phyloP scores from a whole-genome alignment of 1,139 yeast genomes.

The Taiozyma onychis region DNA sequence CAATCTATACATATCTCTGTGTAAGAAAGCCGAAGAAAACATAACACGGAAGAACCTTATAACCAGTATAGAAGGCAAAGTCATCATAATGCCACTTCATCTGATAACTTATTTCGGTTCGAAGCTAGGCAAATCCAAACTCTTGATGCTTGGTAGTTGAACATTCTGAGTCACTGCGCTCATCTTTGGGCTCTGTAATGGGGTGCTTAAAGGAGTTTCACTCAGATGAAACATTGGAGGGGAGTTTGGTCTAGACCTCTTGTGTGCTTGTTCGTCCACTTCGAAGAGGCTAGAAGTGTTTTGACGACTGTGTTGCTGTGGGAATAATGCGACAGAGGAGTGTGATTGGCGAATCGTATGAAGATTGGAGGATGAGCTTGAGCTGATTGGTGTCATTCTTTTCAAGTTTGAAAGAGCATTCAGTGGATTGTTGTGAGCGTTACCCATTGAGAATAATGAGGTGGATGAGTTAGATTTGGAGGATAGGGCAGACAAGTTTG shows the following conservation, averaged over 20 bases:
- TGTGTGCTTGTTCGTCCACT: conserved; percentile 8
- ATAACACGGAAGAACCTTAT: background rate
- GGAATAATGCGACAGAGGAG: conserved; percentile 9
- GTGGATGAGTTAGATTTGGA: conserved; percentile 23
- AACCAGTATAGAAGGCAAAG: background rate
- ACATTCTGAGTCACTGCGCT: conserved; percentile 13
- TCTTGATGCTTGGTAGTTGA: conserved; percentile 21
- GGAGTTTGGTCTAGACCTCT: conserved; percentile 24
- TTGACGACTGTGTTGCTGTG: background rate
- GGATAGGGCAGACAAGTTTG: conserved; percentile 18
- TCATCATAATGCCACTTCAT: background rate
- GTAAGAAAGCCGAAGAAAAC: background rate
- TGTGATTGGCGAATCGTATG: conserved; percentile 10
- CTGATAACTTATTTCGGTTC: conserved; percentile 1
- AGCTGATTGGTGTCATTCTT: conserved; percentile 31
- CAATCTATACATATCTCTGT: background rate
- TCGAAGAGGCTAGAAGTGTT: background rate
- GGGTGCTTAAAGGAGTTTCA: conserved; percentile 25
- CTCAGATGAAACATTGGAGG: conserved; percentile 22
- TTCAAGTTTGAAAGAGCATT: conserved; percentile 32
- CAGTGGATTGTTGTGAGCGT: conserved; percentile 15
- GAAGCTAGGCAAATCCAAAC: conserved; percentile 21
- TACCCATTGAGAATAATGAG: conserved; percentile 16
- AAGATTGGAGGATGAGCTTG: conserved; percentile 11
- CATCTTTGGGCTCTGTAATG: conserved; percentile 23